Evolutionary conservation across 1,284 basidiomycete species (phyloP).

Genomic region (Fomitopsis palustris): DNA sequence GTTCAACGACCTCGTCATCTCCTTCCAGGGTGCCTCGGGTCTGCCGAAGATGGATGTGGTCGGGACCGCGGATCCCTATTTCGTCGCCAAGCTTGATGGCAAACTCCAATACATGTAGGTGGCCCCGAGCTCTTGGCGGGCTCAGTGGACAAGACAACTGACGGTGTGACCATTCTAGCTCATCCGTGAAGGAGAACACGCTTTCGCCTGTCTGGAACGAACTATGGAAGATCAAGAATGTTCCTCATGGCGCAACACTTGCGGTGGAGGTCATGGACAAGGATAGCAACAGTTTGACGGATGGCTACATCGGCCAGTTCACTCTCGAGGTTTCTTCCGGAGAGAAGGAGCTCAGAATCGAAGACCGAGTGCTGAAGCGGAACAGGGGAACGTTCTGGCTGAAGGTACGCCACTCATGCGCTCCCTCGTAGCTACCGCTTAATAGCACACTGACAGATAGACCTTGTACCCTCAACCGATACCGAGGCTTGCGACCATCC

Average conservation of each 20-base stretch:
- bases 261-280: slow-evolving; percentile 62
- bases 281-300: slow-evolving; percentile 52
- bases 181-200: slow-evolving; percentile 57
- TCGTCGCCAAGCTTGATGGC: slow-evolving; percentile 62
- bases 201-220: slow-evolving; percentile 73
- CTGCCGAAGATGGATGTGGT: slow-evolving; percentile 70
- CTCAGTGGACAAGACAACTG: background rate
- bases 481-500: slow-evolving; percentile 36
- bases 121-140: background rate
- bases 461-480: slow-evolving; percentile 34
- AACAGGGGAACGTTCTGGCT: slow-evolving; percentile 63
- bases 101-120: slow-evolving; percentile 58
- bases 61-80: slow-evolving; percentile 67
- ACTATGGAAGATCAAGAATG: slow-evolving; percentile 66
- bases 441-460: slow-evolving; percentile 32
- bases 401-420: slow-evolving; percentile 41
- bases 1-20: slow-evolving; percentile 49
- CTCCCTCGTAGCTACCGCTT: background rate
- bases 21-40: slow-evolving; percentile 68
- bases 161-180: slow-evolving; percentile 36
- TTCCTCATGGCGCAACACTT: slow-evolving; percentile 57
- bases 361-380: slow-evolving; percentile 44
- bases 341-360: slow-evolving; percentile 58
- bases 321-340: slow-evolving; percentile 49
- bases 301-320: slow-evolving; percentile 68